Base-by-base conservation (phyloP, 208 protist genomes). In the Trypanosoma rangeli region DNA sequence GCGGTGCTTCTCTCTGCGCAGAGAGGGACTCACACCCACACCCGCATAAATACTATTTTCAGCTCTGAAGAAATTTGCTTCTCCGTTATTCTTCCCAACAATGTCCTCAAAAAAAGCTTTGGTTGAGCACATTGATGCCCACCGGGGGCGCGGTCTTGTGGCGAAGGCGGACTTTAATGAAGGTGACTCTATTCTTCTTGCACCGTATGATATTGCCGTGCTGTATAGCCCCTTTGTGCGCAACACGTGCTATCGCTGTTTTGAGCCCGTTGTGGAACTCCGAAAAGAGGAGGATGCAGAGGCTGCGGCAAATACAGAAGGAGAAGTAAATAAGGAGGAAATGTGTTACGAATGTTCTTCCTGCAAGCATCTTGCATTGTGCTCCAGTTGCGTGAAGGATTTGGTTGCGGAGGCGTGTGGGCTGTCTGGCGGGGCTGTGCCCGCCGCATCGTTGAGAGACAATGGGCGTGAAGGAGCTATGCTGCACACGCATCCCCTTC, bases 321-420 rank as follows among this genome's bases (percentile, higher is more conserved):
- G 46, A 22, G 15, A 5, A 68, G 69, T 65, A 29, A 13, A 16
- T 46, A 18, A 48, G 59, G 62, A 56, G 7, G 59, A 52, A 29
- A 15, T 53, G 5, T 10, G 22, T 3, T 90, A 80, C 56, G 53
- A 60, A 22, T 94, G 89, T 70, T 80, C 83, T 0, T 58, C 46
- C 33, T 94, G 89, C 62, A 83, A 94, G 48, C 82, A 89, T 57
- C 90, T 94, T 37, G 82, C 86, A 18, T 77, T 94, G 18, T 94
- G 89, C 54, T 7, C 24, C 3, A 16, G 9, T 13, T 83, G 78
- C 60, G 74, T 73, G 16, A 42, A 53, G 31, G 63, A 65, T 35
- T 37, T 80, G 29, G 54, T 42, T 10, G 54, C 16, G 50, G 73
- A 79, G 71, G 61, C 78, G 39, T 52, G 66, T 35, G 26, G 55